A percentile compares a stretch with the other conserved stretches of the same genome.
phyloP scores from a whole-genome alignment of 106 monocot species.

The Posidonia australis region DNA sequence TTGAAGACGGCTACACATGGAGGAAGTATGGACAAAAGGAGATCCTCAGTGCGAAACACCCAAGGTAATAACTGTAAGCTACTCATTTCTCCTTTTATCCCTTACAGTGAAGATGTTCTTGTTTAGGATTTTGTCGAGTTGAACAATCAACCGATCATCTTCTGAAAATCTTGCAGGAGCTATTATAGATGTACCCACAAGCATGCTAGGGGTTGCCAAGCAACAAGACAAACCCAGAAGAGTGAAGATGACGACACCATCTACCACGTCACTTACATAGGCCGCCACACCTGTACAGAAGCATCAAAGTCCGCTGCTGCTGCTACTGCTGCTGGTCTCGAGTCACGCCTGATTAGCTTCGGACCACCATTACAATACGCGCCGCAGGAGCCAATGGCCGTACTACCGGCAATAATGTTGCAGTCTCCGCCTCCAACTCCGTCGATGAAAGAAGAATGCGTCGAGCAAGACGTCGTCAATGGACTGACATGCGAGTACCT shows the following conservation, averaged over 20 bases:
- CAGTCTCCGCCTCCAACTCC: not conserved
- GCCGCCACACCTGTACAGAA: slow-evolving; percentile 28
- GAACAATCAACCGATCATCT: not conserved
- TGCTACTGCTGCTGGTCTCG: no score
- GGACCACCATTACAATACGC: not conserved
- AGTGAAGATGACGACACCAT: slow-evolving; percentile 14
- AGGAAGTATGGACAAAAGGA: slow-evolving; percentile 73
- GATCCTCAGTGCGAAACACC: slow-evolving; percentile 40
- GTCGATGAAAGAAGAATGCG: not conserved
- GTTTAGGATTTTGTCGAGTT: not conserved
- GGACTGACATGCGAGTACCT: not conserved
- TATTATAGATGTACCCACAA: slow-evolving; percentile 47
- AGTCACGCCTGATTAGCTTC: not conserved
- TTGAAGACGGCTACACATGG: slow-evolving; percentile 82
- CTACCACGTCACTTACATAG: slow-evolving; percentile 29
- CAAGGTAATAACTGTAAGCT: slow-evolving; percentile 23
- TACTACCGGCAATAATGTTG: not conserved
- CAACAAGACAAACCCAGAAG: slow-evolving; percentile 26
- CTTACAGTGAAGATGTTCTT: not conserved
- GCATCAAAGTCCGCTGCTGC: not conserved
- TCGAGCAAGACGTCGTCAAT: not conserved
- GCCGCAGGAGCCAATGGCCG: not conserved
- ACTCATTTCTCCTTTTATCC: not conserved
- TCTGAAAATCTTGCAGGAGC: slow-evolving; percentile 17
- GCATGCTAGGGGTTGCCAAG: slow-evolving; percentile 23